Evolutionary conservation across 139 green algal genomes (phyloP), one percentile per base, ranked within the genome.

Genomic region (Zygnema circumcarinatum): DNA sequence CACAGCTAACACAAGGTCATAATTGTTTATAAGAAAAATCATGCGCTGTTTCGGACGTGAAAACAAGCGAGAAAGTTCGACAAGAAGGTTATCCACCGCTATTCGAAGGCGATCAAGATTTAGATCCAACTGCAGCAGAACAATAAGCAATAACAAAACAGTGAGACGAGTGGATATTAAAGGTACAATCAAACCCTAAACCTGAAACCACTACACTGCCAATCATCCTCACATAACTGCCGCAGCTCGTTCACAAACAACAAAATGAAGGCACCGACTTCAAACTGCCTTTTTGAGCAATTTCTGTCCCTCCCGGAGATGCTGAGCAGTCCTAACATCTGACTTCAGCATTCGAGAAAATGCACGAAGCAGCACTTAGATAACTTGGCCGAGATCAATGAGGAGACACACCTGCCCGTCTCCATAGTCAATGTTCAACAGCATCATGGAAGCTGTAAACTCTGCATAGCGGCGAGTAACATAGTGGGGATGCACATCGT

Each of bases 21-120:
- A 98, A 90, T 98, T 98, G 83, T 94, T 92, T 73, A 98, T 95
- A 38, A 98, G 94, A 92, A 98, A 98, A 52, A 98, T 94, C 72
- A 38, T 84, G 40, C 41, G 67, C 81, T 91, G 81, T 83, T 91
- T 91, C 38, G 22, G 87, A 42, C 16, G 29, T n/a, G 83, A 41
- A 67, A 94, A 92, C 38, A 87, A 67, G 2, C 90, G 73, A 32
- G 89, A 91, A 67, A 95, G 72, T 42, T 88, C 86, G 32, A 94
- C 85, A 73, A 96, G 93, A 56, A 94, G 76, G 69, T 95, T 93
- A 87, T 95, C 93, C 35, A 94, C 89, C 40, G 93, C 84, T 36
- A 73, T 83, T 36, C 94, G 56, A 91, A 96, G 79, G 1, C 93
- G 82, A 54, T 96, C 94, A 54, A 96, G 91, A 84, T 94, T 96